phyloP scores from a whole-genome alignment of 768 basidiomycete species.

The Leccinum imitatum region DNA sequence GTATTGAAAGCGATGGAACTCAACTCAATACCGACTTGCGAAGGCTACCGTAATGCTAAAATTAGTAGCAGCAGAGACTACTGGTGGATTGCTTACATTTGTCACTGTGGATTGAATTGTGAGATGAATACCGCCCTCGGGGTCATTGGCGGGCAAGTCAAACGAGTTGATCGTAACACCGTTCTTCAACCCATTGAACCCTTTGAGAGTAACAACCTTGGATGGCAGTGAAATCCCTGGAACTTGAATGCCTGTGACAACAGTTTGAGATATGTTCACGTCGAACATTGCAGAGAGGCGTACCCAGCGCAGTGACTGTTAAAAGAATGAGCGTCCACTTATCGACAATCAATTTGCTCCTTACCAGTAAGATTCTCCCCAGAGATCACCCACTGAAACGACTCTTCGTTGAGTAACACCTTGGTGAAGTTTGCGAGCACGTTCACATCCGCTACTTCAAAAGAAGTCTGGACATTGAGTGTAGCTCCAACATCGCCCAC shows the following conservation, averaged over 20 bases:
- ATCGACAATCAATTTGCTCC: slow-evolving; percentile 8
- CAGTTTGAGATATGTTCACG: background rate
- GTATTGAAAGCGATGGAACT: slow-evolving; percentile 62
- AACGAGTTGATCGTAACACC: slow-evolving; percentile 66
- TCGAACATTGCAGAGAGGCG: slow-evolving; percentile 8
- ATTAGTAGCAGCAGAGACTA: slow-evolving; percentile 8
- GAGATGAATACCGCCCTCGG: slow-evolving; percentile 67
- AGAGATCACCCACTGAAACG: slow-evolving; percentile 69
- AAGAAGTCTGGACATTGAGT: slow-evolving; percentile 52
- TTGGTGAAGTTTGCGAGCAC: slow-evolving; percentile 66
- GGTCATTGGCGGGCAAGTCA: slow-evolving; percentile 69
- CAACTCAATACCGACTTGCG: slow-evolving; percentile 71
- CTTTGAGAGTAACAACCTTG: slow-evolving; percentile 63
- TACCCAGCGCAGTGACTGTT: slow-evolving; percentile 59
- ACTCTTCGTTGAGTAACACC: slow-evolving; percentile 58
- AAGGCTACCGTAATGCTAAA: slow-evolving; percentile 44
- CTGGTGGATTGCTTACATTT: slow-evolving; percentile 47
- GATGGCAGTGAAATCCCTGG: slow-evolving; percentile 51
- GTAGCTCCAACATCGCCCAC: slow-evolving; percentile 63
- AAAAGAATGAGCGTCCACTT: slow-evolving; percentile 8
- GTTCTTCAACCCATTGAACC: slow-evolving; percentile 65
- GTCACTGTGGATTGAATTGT: slow-evolving; percentile 57
- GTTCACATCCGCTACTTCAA: slow-evolving; percentile 55
- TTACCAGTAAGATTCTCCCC: slow-evolving; percentile 61
- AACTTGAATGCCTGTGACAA: slow-evolving; percentile 51